Percentiles rank a stretch among this genome's conserved stretches.
phyloP scores from a whole-genome alignment of 257 asterid genomes.

The Solanum sitiens region DNA sequence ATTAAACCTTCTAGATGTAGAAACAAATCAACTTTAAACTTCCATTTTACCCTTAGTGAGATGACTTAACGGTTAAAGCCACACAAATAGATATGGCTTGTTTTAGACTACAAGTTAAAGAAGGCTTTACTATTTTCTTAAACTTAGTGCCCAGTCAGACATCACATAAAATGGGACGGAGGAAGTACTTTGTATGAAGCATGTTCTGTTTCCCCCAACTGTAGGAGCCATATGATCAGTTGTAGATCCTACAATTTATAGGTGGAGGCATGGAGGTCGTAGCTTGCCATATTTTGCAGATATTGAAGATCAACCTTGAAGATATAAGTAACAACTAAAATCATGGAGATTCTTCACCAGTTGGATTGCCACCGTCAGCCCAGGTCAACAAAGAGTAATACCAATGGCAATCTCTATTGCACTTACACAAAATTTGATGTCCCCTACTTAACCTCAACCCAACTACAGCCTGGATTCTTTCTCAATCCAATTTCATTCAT shows the following conservation, averaged over 20 bases:
- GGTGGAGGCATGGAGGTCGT: neutral
- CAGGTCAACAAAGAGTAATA: neutral
- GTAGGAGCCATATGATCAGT: neutral
- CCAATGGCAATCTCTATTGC: neutral
- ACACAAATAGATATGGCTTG: neutral
- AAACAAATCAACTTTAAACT: neutral
- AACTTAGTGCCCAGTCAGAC: neutral
- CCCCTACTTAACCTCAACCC: slow-evolving; percentile 8
- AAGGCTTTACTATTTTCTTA: neutral
- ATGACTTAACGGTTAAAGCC: neutral
- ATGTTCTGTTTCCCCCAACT: neutral
- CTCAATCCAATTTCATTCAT: slow-evolving; percentile 9
- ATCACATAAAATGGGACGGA: neutral
- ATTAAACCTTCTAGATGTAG: neutral
- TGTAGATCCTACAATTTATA: neutral
- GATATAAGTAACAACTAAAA: neutral
- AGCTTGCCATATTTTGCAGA: neutral
- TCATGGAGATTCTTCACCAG: neutral
- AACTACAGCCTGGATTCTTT: slow-evolving; percentile 20
- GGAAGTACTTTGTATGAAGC: neutral
- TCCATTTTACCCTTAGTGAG: neutral
- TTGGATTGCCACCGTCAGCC: neutral
- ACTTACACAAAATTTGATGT: neutral
- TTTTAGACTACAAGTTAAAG: neutral
- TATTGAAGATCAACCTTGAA: neutral